Base-by-base conservation (phyloP, 352 stramenopile genomes). In the Phytophthora fragariaefolia region DNA sequence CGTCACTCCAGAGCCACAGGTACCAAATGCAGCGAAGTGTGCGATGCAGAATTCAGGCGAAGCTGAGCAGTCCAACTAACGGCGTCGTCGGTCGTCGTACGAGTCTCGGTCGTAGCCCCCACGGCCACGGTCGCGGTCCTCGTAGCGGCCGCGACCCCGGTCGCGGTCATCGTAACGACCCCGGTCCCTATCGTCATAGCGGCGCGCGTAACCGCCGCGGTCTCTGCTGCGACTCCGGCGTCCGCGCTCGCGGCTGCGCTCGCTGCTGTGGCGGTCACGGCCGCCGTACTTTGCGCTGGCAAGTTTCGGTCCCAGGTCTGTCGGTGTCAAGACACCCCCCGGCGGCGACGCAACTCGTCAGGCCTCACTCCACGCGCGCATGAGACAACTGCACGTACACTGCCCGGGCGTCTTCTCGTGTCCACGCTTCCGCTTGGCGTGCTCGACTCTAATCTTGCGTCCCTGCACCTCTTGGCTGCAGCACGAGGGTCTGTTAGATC, bases 351-450 rank as follows among this genome's bases (percentile, higher is more conserved):
- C 18, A 56, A 23, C 3, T 64, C 13, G 46, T 26, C 22, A 27
- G 38, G 24, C 23, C 38, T 1, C 48, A 0, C 27, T 28, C 1
- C 28, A 36, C 2, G 3, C 8, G 1, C 23, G 7, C 50, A 27
- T 32, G 8, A 13, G 22, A 2, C 10, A 15, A 4, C 34, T n/a
- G 13, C 6, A 81, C 80, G 60, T 82, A 95, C 85, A 95, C 68
- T 91, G 85, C 38, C 87, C 87, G 12, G 87, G 87, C n/a, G 87
- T 93, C 66, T 93, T 92, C 53, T 91, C 82, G 59, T 95, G 87
- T 34, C 85, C 85, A 69, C 82, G 82, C 34, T 83, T 85, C 47
- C 87, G 82, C 78, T 93, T 95, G 57, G 87, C 85, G 47, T 91
- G 83, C 66, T 95, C 87, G 3, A 95, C 85, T 57, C 85, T 76